phyloP scores from a whole-genome alignment of 2,329 filamentous ascomycete species.

The Cryphonectria nitschkei region DNA sequence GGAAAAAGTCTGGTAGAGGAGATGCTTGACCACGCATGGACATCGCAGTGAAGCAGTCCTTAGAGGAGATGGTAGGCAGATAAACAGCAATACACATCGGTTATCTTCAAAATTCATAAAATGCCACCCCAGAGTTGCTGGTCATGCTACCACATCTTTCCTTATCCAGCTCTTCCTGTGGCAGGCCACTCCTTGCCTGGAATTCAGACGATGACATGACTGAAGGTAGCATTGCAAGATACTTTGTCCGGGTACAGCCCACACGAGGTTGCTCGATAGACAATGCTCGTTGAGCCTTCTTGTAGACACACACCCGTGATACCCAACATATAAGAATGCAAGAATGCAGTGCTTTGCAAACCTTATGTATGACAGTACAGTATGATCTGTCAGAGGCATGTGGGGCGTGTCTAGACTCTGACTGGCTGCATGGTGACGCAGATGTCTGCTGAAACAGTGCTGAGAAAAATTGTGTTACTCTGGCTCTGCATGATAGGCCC shows the following conservation, averaged over 20 bases:
- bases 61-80: constrained; percentile 19
- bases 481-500: background rate
- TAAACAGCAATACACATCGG: background rate
- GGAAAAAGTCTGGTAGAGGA: constrained; percentile 16
- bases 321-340: background rate
- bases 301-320: background rate
- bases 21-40: constrained; percentile 15
- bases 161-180: background rate
- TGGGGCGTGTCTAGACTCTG: background rate
- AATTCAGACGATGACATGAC: background rate
- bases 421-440: constrained; percentile 23
- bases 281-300: background rate
- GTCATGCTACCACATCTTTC: background rate
- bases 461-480: background rate
- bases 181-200: background rate
- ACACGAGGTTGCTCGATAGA: background rate
- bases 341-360: background rate
- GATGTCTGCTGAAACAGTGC: background rate
- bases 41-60: constrained; percentile 9
- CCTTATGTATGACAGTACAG: background rate
- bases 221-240: background rate
- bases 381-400: background rate
- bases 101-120: background rate
- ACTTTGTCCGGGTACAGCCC: background rate
- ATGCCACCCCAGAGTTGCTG: background rate